Evolutionary conservation across 2,329 filamentous ascomycete species (phyloP).

Genomic region (Delphinella strobiligena): DNA sequence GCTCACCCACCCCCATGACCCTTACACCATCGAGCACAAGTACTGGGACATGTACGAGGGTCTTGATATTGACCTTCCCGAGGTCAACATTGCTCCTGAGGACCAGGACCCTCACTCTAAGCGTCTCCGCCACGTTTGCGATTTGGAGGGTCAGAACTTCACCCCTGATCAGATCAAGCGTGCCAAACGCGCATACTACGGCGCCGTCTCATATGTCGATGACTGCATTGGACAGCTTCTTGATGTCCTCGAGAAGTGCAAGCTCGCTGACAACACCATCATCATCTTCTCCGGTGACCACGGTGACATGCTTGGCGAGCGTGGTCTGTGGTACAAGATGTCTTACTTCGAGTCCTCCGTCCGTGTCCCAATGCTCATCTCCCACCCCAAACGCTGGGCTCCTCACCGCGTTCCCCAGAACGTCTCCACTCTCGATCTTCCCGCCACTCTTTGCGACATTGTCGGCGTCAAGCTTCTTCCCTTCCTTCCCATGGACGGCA

Average conservation of each 20-base stretch:
- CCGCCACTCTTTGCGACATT: conserved; percentile 79
- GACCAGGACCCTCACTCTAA: conserved; percentile 79
- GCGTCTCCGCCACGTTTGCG: conserved; percentile 74
- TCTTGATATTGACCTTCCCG: conserved; percentile 75
- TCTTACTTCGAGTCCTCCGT: conserved; percentile 88
- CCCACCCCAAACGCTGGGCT: conserved; percentile 62
- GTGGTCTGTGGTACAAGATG: conserved; percentile 96
- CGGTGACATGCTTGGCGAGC: conserved; percentile 90
- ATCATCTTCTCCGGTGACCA: conserved; percentile 89
- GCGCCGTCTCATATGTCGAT: conserved; percentile 86
- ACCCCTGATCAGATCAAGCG: conserved; percentile 75
- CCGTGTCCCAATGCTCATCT: conserved; percentile 75
- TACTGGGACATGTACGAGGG: conserved; percentile 89
- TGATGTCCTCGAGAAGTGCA: conserved; percentile 63
- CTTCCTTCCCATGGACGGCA: conserved; percentile 73
- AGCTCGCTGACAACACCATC: conserved; percentile 74
- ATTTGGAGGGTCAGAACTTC: conserved; percentile 74
- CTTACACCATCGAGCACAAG: conserved; percentile 85
- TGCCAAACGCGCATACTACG: conserved; percentile 82
- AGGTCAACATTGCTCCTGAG: conserved; percentile 65
- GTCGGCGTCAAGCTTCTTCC: conserved; percentile 58
- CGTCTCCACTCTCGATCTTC: conserved; percentile 81
- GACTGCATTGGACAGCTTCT: conserved; percentile 80
- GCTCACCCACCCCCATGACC: conserved; percentile 87
- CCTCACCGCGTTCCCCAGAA: conserved; percentile 70